phyloP scores from a whole-genome alignment of 2,329 filamentous ascomycete genomes.

The Apiospora marii region DNA sequence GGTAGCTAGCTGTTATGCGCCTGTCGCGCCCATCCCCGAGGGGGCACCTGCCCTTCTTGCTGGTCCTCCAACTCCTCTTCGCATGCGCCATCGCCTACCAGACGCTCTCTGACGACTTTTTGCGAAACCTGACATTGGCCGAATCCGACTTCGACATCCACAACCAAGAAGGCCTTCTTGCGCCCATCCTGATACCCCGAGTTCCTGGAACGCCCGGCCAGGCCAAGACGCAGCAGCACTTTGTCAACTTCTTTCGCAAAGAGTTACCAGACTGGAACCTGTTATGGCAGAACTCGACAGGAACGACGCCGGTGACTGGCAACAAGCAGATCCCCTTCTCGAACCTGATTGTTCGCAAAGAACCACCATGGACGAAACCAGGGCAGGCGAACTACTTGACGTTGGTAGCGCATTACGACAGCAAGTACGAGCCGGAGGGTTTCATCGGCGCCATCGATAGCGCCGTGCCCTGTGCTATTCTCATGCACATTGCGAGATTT shows the following conservation, averaged over 20 bases:
- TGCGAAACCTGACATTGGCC: constrained; percentile 68
- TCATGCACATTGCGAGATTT: constrained; percentile 77
- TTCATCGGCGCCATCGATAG: constrained; percentile 89
- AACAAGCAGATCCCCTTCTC: constrained; percentile 73
- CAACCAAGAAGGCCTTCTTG: constrained; percentile 68
- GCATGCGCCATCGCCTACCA: constrained; percentile 43
- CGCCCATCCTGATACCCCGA: constrained; percentile 77
- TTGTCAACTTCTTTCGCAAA: constrained; percentile 73
- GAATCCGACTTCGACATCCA: constrained; percentile 74
- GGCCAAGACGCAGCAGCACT: constrained; percentile 71
- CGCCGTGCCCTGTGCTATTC: constrained; percentile 83
- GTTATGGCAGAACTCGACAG: constrained; percentile 78
- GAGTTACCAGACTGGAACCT: constrained; percentile 75
- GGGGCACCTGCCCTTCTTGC: constrained; percentile 33
- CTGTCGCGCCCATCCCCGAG: constrained; percentile 20
- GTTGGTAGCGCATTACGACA: constrained; percentile 86
- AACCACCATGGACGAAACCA: constrained; percentile 76
- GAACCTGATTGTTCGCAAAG: constrained; percentile 79
- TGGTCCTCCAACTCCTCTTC: constrained; percentile 37
- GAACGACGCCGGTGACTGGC: constrained; percentile 71
- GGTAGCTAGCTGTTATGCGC: constrained; percentile 26
- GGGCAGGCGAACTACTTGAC: constrained; percentile 79
- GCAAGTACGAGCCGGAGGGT: constrained; percentile 73
- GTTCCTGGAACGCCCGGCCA: constrained; percentile 78
- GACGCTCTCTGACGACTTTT: constrained; percentile 69